Base-by-base conservation (phyloP, 345 rosid genomes). In the Geranium rotundifolium region DNA sequence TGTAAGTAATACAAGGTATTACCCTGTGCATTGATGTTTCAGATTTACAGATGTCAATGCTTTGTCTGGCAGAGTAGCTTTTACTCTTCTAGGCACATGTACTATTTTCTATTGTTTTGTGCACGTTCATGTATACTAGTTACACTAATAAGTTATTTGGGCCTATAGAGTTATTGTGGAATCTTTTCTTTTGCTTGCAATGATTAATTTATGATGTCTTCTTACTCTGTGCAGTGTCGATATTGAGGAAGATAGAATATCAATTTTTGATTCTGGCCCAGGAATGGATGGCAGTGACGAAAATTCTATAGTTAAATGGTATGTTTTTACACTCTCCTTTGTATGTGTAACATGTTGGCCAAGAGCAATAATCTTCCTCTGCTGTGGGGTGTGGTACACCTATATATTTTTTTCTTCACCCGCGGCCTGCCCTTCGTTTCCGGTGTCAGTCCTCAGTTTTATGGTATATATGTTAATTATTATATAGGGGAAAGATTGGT, bases 401-500 rank as follows among this genome's bases (percentile, higher is more conserved):
- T 3, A 34, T 2, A 61, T 5, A 16, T 12, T 2, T 61, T 54
- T 63, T 20, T 56, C 19, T 54, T 17, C 18, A 15, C 12, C 29
- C 20, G 56, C 41, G 4, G 16, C 30, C 52, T 63, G 49, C 14
- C 56, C 9, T 55, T 57, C 34, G 3, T 55, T 52, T 57, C 39
- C 56, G 29, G 13, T 59, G 54, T 69, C 20, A 13, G 27, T 41
- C 31, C 60, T 27, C n/a, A 29, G 57, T 50, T 57, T 19, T 63
- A 17, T 69, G 14, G 50, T 63, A 50, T 66, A 58, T 46, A 57
- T 74, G 37, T 29, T 66, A 56, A 31, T 56, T 74, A 29, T 29
- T 69, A 50, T 73, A 66, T 65, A 85, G 91, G 96, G 96, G 96
- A 49, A 88, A 78, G 77, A 79, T 88, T 57, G 96, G 96, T 31